phyloP scores from a whole-genome alignment of 192 early-diverging fungal genomes.

The Backusella macrospora region DNA sequence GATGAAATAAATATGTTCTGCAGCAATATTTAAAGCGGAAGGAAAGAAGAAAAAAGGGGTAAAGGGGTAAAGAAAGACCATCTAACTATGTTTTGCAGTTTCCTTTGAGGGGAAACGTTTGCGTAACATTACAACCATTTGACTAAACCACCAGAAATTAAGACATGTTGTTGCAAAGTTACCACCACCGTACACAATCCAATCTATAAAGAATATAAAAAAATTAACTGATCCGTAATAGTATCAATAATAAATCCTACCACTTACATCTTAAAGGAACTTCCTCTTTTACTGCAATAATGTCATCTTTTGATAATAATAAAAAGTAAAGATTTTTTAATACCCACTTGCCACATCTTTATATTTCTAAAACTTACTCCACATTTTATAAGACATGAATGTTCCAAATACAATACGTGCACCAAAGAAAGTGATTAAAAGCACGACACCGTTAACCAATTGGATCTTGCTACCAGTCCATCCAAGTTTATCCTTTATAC shows the following conservation, averaged over 20 bases:
- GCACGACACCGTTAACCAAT: conserved; percentile 79
- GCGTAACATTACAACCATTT: conserved; percentile 52
- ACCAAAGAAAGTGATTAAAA: conserved; percentile 75
- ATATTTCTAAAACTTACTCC: conserved; percentile 40
- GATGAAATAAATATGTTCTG: not conserved
- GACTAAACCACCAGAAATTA: conserved; percentile 65
- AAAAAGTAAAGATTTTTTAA: not conserved
- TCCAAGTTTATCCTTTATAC: conserved; percentile 79
- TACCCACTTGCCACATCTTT: not conserved
- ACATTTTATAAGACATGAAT: conserved; percentile 70
- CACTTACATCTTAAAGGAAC: conserved; percentile 37
- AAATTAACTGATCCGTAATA: not conserved
- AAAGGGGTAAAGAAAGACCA: not conserved
- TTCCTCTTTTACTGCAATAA: conserved; percentile 29
- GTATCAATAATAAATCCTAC: not conserved
- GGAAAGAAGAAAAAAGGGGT: not conserved
- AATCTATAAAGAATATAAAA: conserved; percentile 6
- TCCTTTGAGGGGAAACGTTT: conserved; percentile 44
- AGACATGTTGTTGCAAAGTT: conserved; percentile 66
- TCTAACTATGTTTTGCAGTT: conserved; percentile 12
- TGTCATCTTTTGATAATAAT: conserved; percentile 15
- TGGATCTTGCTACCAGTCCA: conserved; percentile 79
- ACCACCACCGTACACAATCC: conserved; percentile 52
- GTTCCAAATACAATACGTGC: conserved; percentile 79
- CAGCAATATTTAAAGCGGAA: not conserved